Percentiles rank a stretch among this genome's conserved stretches.
These are phyloP conservation scores for Aristolochia contorta DNA, from an alignment of 164 flowering plant genomes.

Conservation along the genomic window DNA sequence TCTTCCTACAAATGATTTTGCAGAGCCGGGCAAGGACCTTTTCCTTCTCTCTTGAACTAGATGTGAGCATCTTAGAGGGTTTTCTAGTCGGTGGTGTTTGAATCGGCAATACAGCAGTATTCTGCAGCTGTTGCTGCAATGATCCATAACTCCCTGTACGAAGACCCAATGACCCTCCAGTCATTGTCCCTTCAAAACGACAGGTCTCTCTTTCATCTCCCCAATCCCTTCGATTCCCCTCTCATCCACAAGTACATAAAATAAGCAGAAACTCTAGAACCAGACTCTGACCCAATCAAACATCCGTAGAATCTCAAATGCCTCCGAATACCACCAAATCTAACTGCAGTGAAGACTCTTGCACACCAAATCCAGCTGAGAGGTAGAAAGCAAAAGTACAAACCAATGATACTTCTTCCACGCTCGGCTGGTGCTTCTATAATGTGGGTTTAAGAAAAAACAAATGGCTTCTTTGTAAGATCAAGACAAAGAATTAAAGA, in stretches of 20 bases:
- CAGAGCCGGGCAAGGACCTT: constrained; percentile 29
- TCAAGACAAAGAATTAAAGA: no score
- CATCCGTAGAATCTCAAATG: no score
- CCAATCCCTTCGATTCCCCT: constrained; percentile 16
- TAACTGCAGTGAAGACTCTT: no score
- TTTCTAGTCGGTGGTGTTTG: constrained; percentile 28
- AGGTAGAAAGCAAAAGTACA: no score
- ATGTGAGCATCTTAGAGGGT: constrained; percentile 30
- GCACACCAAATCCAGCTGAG: no score
- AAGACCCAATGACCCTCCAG: constrained; percentile 73
- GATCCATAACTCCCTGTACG: constrained; percentile 73
- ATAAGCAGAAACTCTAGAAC: neutral
- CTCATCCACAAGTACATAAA: constrained; percentile 19
- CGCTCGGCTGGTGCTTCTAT: no score
- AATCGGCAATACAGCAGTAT: constrained; percentile 26
- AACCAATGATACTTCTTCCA: no score
- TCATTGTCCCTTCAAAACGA: constrained; percentile 51
- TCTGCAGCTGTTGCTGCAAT: constrained; percentile 34
- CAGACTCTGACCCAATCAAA: neutral
- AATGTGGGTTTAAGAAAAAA: no score
- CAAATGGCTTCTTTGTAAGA: no score
- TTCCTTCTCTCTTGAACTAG: constrained; percentile 55
- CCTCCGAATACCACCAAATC: no score
- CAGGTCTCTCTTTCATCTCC: constrained; percentile 37
- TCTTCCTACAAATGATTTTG: constrained; percentile 37